Conservation (phyloP, 148 eudicot species). For the Amaranthus cruentus region DNA sequence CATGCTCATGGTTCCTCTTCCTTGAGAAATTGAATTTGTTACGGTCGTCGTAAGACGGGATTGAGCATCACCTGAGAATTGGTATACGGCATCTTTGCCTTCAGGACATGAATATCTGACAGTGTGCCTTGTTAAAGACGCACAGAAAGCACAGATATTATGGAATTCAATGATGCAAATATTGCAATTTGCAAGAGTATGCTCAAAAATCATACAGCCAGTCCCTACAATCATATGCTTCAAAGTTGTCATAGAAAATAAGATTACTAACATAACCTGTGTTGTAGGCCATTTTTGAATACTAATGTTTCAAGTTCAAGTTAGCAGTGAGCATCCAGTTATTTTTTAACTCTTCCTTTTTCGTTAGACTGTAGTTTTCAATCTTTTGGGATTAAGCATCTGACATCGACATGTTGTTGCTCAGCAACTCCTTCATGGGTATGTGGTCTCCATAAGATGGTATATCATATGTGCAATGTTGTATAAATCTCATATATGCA, state of each 20-base stretch:
- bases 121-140: not conserved
- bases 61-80: not conserved
- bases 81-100: not conserved
- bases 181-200: not conserved
- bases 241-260: not conserved
- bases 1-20: not conserved
- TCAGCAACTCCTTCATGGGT: no score
- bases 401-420: no score
- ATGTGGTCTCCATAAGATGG: no score
- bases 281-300: not conserved
- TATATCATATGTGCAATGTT: no score
- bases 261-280: not conserved
- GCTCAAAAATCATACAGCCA: not conserved
- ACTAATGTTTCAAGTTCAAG: not conserved
- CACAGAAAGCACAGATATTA: not conserved
- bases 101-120: not conserved
- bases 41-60: not conserved
- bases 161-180: constrained; percentile 1
- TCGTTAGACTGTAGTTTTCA: not conserved
- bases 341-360: not conserved
- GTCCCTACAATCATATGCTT: not conserved
- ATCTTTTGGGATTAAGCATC: no score
- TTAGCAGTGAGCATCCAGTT: not conserved
- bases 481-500: no score
- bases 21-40: constrained; percentile 12